Evolutionary conservation across 257 asterid species (phyloP), one percentile per base, ranked within the genome.

Genomic region (Cordia subcordata): DNA sequence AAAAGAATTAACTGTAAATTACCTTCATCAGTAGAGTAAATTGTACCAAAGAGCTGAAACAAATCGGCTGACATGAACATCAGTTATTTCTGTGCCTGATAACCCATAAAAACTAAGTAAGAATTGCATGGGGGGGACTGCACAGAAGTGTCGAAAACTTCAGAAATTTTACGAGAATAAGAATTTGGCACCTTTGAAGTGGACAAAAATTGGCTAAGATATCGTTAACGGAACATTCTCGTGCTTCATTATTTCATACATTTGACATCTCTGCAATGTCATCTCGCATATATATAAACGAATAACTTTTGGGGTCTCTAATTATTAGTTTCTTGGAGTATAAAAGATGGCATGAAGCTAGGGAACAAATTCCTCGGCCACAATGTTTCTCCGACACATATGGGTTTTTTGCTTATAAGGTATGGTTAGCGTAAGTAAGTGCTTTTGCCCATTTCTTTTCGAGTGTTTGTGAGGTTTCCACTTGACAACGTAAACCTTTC

Each of bases 281-380:
- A n/a, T n/a, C n/a, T n/a, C n/a, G n/a, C n/a, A n/a, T n/a, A n/a
- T n/a, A n/a, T n/a, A n/a, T n/a, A n/a, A n/a, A n/a, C 63, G 57
- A 53, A 66, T 52, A 61, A 42, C 47, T 38, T 49, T 18, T n/a
- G n/a, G 16, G 56, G 19, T 56, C 21, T n/a, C 27, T 44, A 1
- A 33, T 61, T 39, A 45, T 68, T 42, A 27, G 62, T 62, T 62
- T 60, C 68, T 76, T 72, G 71, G 76, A 60, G 77, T 64, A n/a
- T n/a, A 47, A 12, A 65, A 62, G 69, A 40, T 63, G 67, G 56
- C 20, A 60, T 22, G 32, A 53, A 55, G 3, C 3, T 27, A 42
- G 10, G 64, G 81, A 77, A 75, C 70, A 60, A 49, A 80, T 80
- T 82, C 82, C 57, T 57, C 60, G 60, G 66, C 1, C 35, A 57